Evolutionary conservation across 768 basidiomycete species (phyloP), one percentile per base, ranked within the genome.

Genomic region (Termitomyces sp.): DNA sequence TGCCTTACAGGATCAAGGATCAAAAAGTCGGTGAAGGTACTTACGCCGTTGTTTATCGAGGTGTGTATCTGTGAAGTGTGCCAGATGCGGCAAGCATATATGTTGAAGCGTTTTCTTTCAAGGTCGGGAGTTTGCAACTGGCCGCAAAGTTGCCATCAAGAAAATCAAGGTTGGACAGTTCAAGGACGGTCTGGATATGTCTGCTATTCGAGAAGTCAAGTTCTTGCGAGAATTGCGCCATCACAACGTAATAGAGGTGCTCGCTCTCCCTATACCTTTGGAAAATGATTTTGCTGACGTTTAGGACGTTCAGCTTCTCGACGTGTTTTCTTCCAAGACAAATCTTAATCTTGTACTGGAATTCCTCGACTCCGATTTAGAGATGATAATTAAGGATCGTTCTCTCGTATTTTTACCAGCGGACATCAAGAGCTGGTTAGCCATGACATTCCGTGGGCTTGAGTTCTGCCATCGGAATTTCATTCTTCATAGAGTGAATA

Each of bases 101-200:
- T n/a, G n/a, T n/a, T n/a, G 13, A 36, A n/a, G 20, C 36, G 43
- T 64, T 14, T 24, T 26, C 20, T 36, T 61, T 16, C 9, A 44
- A 94, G 93, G 91, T 26, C 79, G 87, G 61, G 89, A 93, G 65
- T 79, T 82, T 18, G 75, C 85, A 0, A 91, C 90, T 2, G 86
- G 86, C 32, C 78, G 86, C n/a, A 90, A 88, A 72, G 87, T 98
- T 0, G 97, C 97, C 56, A 96, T 99, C 65, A 99, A 99, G 78
- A 98, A 98, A 74, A 96, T 97, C 64, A 96, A 96, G 67, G 89
- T 95, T 14, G 94, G 95, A 5, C 91, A 91, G 65, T 95, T 96
- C 79, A 96, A 95, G 71, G 97, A 98, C 73, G 97, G 97, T 13
- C 81, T 99, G 34, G 96, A 98, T 74, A 98, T 99, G 95, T 96